Evolutionary conservation across 2,329 filamentous ascomycete species (phyloP), one percentile per base, ranked within the genome.

Genomic region (Amauroascus verrucosus): DNA sequence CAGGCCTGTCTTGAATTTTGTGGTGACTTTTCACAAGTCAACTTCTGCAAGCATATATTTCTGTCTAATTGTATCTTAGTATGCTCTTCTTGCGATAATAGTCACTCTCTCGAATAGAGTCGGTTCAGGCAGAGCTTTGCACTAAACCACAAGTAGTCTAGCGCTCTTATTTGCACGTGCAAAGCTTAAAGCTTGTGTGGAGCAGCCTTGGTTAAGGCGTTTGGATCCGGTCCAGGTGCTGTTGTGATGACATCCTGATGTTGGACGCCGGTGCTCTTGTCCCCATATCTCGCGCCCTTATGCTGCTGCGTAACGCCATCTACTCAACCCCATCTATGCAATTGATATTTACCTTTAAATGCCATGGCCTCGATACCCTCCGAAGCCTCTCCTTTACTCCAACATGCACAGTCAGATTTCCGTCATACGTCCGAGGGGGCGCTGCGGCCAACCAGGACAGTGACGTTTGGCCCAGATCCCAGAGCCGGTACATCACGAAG

Each of bases 391-490:
- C 53, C 56, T 16, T 45, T 57, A 32, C 37, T 57, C 2, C 49
- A 30, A 30, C 48, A 53, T 47, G 49, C 41, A 3, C 51, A 48
- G n/a, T 35, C 55, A 7, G 35, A 30, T 30, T 45, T 53, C 24
- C 48, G 40, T 30, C 65, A 65, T 61, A 68, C 68, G 64, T 70
- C 70, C 67, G 68, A 65, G 58, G 64, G 63, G 57, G 60, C 64
- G 50, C 64, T 59, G 59, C 67, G 68, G 55, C 61, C 65, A 33
- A 61, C 67, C 54, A 67, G 72, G 49, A 73, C 73, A 35, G 73
- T 76, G 47, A 73, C 72, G 28, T 76, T 76, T 63, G 75, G 72
- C 54, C 73, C 72, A 20, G 63, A 71, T 55, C 68, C 72, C 41
- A 72, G 70, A 40, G 67, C 74, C 57, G 72, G 67, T 57, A 68